phyloP scores from a whole-genome alignment of 371 early-diverging fungal species.

The Batkoa obscura region DNA sequence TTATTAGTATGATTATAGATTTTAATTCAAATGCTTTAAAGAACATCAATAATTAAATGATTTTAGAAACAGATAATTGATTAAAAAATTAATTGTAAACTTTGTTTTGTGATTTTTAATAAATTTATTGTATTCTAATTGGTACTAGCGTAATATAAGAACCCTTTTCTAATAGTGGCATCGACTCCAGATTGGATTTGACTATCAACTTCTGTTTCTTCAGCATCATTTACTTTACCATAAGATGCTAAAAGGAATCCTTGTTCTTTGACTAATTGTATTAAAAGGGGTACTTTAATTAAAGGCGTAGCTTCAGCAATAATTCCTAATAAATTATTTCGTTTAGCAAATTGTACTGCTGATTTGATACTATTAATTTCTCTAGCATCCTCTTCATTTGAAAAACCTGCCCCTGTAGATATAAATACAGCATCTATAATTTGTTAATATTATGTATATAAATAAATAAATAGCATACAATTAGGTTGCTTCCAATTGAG shows the following conservation, averaged over 20 bases:
- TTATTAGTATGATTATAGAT: too few species aligned
- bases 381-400: slow-evolving; percentile 14
- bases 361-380: slow-evolving; percentile 41
- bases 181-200: slow-evolving; percentile 74
- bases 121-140: too few species aligned
- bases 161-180: slow-evolving; percentile 37
- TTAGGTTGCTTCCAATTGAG: slow-evolving; percentile 96
- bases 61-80: too few species aligned
- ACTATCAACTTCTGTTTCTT: slow-evolving; percentile 28
- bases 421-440: slow-evolving; percentile 69
- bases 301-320: slow-evolving; percentile 72
- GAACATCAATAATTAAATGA: too few species aligned
- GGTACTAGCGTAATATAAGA: slow-evolving; percentile 16
- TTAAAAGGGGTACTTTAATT: slow-evolving; percentile 61
- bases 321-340: slow-evolving; percentile 67
- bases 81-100: too few species aligned
- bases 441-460: neutral
- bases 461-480: slow-evolving; percentile 25
- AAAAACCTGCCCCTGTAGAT: slow-evolving; percentile 43
- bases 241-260: slow-evolving; percentile 76
- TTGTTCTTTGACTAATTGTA: slow-evolving; percentile 71
- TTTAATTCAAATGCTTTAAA: too few species aligned
- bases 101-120: too few species aligned
- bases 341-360: slow-evolving; percentile 49
- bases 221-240: slow-evolving; percentile 52